Percentiles rank a stretch among this genome's conserved stretches.
phyloP scores from a whole-genome alignment of 2,329 filamentous ascomycete genomes.

The Penicillium glabrum region DNA sequence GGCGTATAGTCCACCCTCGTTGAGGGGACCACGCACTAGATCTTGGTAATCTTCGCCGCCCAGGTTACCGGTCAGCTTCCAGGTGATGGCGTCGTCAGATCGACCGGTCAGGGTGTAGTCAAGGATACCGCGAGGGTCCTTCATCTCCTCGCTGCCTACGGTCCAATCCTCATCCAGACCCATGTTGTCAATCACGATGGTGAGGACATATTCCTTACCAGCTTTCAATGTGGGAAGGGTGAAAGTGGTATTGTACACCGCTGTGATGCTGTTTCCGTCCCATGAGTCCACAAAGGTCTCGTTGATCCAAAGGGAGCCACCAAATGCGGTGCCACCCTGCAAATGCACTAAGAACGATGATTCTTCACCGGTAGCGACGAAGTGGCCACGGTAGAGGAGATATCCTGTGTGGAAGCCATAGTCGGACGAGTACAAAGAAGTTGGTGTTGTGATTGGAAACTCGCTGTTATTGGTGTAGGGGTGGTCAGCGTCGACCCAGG shows the following conservation, averaged over 20 bases:
- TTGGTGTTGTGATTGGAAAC: constrained; percentile 59
- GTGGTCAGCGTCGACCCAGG: constrained; percentile 63
- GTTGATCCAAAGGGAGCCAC: constrained; percentile 67
- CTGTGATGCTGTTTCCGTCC: constrained; percentile 53
- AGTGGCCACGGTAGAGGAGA: constrained; percentile 69
- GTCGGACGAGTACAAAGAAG: constrained; percentile 67
- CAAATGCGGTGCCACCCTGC: constrained; percentile 67
- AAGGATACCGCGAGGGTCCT: constrained; percentile 58
- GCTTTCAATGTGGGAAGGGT: constrained; percentile 53
- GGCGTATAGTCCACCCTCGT: constrained; percentile 57
- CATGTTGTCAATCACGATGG: constrained; percentile 71
- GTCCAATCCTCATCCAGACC: constrained; percentile 67
- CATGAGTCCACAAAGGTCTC: constrained; percentile 64
- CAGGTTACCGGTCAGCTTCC: constrained; percentile 62
- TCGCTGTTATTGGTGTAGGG: constrained; percentile 62
- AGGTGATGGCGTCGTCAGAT: constrained; percentile 39
- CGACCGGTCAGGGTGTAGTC: constrained; percentile 43
- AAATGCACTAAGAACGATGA: constrained; percentile 58
- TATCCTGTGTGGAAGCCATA: constrained; percentile 73
- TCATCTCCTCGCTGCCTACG: constrained; percentile 60
- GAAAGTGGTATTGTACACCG: constrained; percentile 58
- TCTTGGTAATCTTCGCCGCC: constrained; percentile 57
- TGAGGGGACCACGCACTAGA: constrained; percentile 54
- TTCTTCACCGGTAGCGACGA: constrained; percentile 63
- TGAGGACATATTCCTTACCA: constrained; percentile 61